These are phyloP conservation scores for Colletotrichum sp. DNA, from an alignment of 2,329 filamentous ascomycete genomes.

Conservation along the genomic window DNA sequence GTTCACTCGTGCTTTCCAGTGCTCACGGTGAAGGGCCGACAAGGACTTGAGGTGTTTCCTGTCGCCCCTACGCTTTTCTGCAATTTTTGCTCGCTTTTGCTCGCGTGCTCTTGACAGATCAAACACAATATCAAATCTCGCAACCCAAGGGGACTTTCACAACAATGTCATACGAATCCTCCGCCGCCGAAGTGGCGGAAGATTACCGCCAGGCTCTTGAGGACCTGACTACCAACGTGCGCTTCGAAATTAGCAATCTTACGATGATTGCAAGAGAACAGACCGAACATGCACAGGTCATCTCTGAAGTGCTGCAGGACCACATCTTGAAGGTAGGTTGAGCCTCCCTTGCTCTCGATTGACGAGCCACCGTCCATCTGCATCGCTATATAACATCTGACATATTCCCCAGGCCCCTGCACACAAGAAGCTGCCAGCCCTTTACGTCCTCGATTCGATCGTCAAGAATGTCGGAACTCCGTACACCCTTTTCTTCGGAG, in stretches of 20 bases:
- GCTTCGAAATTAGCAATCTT: slow-evolving; percentile 95
- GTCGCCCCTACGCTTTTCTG: background rate
- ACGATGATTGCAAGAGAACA: slow-evolving; percentile 98
- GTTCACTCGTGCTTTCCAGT: slow-evolving; percentile 18
- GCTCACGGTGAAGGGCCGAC: slow-evolving; percentile 10
- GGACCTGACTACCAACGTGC: slow-evolving; percentile 88
- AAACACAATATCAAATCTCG: background rate
- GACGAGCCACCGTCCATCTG: background rate
- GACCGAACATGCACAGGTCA: slow-evolving; percentile 92
- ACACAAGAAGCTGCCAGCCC: slow-evolving; percentile 87
- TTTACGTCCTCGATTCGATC: slow-evolving; percentile 97
- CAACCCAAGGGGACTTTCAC: background rate
- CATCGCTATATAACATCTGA: slow-evolving; percentile 37
- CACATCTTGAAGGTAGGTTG: slow-evolving; percentile 92
- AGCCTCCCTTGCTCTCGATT: background rate
- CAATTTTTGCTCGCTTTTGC: slow-evolving; percentile 5
- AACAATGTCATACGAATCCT: slow-evolving; percentile 55
- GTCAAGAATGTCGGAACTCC: slow-evolving; percentile 98
- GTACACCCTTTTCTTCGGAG: slow-evolving; percentile 93
- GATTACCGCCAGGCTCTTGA: slow-evolving; percentile 94
- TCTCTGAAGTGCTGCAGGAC: slow-evolving; percentile 86
- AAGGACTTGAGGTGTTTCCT: slow-evolving; percentile 6
- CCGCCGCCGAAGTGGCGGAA: slow-evolving; percentile 84
- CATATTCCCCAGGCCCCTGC: slow-evolving; percentile 72
- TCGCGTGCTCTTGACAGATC: slow-evolving; percentile 20